Base-by-base conservation (phyloP, 768 basidiomycete species). In the Agaricus sinodeliciosus region DNA sequence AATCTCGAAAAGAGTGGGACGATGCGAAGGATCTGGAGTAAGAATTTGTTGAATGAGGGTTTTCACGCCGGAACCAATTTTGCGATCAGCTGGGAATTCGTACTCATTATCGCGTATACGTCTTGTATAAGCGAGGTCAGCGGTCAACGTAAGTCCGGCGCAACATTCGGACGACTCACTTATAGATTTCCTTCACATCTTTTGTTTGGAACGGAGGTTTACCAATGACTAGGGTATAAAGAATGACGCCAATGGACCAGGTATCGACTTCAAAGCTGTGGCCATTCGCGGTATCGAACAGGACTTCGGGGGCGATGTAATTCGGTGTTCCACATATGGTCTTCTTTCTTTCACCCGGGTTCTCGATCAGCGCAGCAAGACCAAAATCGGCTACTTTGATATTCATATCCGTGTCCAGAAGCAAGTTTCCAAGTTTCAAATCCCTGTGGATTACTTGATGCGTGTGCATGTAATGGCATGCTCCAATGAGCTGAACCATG, bases 131-230 rank as follows among this genome's bases (percentile, higher is more conserved):
- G 25, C 11, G 41, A 48, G 13, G 48, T 61, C 28, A 57, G 52
- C 18, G 50, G 40, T 34, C 9, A 31, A 31, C 31, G 43, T 2
- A 12, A 50, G 44, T 31, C 2, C 34, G 25, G 45, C 1, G 11
- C 31, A 35, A 12, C 35, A 1, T 3, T 44, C 52, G n/a, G 42
- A 28, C 13, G 43, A 55, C 82, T 67, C 63, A 88, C 87, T 92
- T 86, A 71, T 97, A 96, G 55, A 98, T 97, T 9, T 83, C 84
- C 69, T 97, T 96, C 62, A 98, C 93, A 48, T 98, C 94, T 65
- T 96, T 94, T 13, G 94, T 97, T 67, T 99, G 96, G 75, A 99
- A 99, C 0, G 95, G 95, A 1, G 95, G 95, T n/a, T 88, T 84
- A 11, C 96, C 96, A 28, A 97, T 77, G 28, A 95, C 74, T 48